These are phyloP conservation scores for Apophysomyces variabilis DNA, from an alignment of 371 early-diverging fungal species.

Conservation along the genomic window DNA sequence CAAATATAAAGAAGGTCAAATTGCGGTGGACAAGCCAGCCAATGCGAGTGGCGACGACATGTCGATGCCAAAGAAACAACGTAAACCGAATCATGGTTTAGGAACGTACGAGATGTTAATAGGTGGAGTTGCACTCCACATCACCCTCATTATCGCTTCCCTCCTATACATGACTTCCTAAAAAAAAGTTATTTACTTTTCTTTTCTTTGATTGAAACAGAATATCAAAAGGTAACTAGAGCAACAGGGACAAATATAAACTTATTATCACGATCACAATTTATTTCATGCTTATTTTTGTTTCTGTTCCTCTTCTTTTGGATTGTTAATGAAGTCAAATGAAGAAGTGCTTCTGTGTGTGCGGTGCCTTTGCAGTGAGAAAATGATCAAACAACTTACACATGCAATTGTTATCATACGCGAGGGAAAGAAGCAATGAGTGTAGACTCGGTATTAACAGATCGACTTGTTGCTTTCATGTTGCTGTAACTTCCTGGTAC, in stretches of 20 bases:
- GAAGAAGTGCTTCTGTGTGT: no score
- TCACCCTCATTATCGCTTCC: neutral
- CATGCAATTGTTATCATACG: no score
- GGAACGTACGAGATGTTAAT: neutral
- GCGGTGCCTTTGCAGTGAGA: no score
- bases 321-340: no score
- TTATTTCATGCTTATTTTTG: conserved; percentile 4
- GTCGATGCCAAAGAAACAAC: neutral
- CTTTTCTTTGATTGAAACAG: no score
- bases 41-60: conserved; percentile 4
- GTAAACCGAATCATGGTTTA: neutral
- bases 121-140: neutral
- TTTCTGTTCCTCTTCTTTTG: neutral
- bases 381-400: no score
- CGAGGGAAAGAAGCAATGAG: no score
- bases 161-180: neutral
- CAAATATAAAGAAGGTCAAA: conserved; percentile 56
- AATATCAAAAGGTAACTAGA: neutral
- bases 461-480: no score
- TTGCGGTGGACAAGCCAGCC: conserved; percentile 28
- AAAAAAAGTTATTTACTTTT: no score
- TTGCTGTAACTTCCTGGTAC: no score
- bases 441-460: no score
- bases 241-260: neutral
- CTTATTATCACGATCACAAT: neutral